Conservation (phyloP, 23 red algal species). For the Pyropia yezoensis region DNA sequence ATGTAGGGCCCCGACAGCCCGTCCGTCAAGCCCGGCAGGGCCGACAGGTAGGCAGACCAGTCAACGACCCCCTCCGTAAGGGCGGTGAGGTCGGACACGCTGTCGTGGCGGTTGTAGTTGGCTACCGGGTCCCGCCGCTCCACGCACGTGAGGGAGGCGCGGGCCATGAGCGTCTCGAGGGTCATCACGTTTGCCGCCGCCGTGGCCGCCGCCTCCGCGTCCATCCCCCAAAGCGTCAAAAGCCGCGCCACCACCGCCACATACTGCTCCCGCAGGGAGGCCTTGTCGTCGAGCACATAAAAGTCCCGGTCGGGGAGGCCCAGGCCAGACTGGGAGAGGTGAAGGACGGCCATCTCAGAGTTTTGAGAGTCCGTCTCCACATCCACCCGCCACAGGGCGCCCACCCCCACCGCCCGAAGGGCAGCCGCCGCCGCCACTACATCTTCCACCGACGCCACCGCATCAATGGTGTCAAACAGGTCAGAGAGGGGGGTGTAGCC, state of each 20-base stretch:
- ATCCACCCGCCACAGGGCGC: slow-evolving; percentile 30
- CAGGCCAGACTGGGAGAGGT: slow-evolving; percentile 48
- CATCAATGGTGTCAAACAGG: slow-evolving; percentile 19
- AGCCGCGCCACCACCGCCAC: slow-evolving; percentile 36
- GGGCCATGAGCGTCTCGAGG: slow-evolving; percentile 64
- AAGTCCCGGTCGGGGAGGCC: slow-evolving; percentile 76
- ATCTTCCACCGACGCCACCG: slow-evolving; percentile 10
- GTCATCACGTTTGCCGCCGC: slow-evolving; percentile 41
- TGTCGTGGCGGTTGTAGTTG: slow-evolving; percentile 63
- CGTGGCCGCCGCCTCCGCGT: slow-evolving; percentile 6
- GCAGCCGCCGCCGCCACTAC: slow-evolving; percentile 24
- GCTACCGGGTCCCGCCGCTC: slow-evolving; percentile 56
- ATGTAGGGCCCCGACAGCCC: slow-evolving; percentile 22
- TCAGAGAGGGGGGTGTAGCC: slow-evolving; percentile 19
- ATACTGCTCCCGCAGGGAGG: slow-evolving; percentile 59
- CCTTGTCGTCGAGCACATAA: slow-evolving; percentile 53
- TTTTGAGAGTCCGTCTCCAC: slow-evolving; percentile 61
- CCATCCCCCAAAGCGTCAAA: slow-evolving; percentile 15
- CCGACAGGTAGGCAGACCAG: slow-evolving; percentile 37
- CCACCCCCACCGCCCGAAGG: slow-evolving; percentile 7
- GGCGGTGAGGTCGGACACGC: slow-evolving; percentile 13
- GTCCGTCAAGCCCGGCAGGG: slow-evolving; percentile 13
- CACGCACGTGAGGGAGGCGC: slow-evolving; percentile 40
- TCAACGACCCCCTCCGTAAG: slow-evolving; percentile 12
- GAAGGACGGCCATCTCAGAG: slow-evolving; percentile 36